Percentiles rank a stretch among this genome's conserved stretches.
These are phyloP conservation scores for Pontederia crassipes DNA, from an alignment of 176 grass and related monocot genomes.

Conservation along the genomic window DNA sequence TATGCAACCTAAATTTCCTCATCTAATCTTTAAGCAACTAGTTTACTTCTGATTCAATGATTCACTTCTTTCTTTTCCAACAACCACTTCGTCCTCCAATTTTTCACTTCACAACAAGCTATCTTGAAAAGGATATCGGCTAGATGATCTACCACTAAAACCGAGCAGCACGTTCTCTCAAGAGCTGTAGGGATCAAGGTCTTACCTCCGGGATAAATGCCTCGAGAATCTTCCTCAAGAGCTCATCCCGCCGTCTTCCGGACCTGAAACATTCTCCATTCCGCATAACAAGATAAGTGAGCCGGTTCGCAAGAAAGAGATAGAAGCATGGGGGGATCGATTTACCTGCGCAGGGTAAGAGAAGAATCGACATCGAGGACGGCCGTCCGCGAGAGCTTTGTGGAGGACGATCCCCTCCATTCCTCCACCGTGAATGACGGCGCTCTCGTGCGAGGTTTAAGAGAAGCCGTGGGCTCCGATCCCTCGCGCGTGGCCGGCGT, in stretches of 20 bases:
- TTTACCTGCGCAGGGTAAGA: slow-evolving; percentile 43
- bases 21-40: too few relatives aligned
- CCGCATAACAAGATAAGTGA: background rate
- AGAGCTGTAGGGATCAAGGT: background rate
- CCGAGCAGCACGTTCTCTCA: background rate
- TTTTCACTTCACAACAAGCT: background rate
- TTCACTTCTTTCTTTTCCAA: too few relatives aligned
- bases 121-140: background rate
- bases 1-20: too few relatives aligned
- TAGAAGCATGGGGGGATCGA: background rate
- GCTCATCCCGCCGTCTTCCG: slow-evolving; percentile 52
- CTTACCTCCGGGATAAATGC: slow-evolving; percentile 85
- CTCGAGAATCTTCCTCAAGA: slow-evolving; percentile 56
- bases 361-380: slow-evolving; percentile 75
- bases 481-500: too few relatives aligned
- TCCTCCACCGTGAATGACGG: slow-evolving; percentile 78
- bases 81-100: too few relatives aligned
- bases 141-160: background rate
- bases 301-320: background rate
- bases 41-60: too few relatives aligned
- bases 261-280: slow-evolving; percentile 24
- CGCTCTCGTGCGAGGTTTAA: too few relatives aligned
- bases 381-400: slow-evolving; percentile 64
- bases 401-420: slow-evolving; percentile 69
- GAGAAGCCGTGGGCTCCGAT: too few relatives aligned